These are phyloP conservation scores for Monosporascus sp. DNA, from an alignment of 2,329 filamentous ascomycete species.

Conservation along the genomic window DNA sequence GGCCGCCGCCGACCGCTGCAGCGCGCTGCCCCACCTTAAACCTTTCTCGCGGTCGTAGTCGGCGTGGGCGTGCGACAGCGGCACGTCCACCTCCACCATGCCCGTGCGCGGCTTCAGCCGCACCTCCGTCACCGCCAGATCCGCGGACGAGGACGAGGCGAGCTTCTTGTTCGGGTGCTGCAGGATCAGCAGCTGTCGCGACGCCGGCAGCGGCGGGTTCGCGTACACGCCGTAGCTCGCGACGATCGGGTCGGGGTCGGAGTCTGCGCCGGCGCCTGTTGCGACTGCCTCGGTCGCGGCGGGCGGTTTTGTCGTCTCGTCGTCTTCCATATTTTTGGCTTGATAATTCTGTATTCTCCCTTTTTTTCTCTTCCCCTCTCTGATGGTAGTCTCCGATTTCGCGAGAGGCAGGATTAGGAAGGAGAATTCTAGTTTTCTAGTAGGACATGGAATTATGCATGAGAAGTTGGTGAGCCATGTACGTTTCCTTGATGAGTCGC, in stretches of 20 bases:
- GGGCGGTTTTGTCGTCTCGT: no score
- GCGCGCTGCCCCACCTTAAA: slow-evolving; percentile 72
- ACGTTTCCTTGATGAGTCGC: neutral
- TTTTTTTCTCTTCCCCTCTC: no score
- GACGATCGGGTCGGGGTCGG: slow-evolving; percentile 62
- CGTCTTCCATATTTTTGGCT: neutral
- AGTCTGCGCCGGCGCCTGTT: neutral
- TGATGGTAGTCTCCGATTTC: no score
- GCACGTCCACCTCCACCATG: slow-evolving; percentile 89
- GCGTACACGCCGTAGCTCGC: slow-evolving; percentile 80
- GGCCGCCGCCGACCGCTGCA: slow-evolving; percentile 54
- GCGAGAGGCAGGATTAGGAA: no score
- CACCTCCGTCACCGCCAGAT: slow-evolving; percentile 64
- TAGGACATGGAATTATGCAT: neutral
- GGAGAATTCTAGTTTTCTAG: no score
- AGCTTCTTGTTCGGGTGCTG: slow-evolving; percentile 77
- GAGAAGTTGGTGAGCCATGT: neutral
- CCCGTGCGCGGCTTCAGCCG: slow-evolving; percentile 78
- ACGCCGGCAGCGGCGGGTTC: slow-evolving; percentile 61
- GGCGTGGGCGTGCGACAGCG: slow-evolving; percentile 58
- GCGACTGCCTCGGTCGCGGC: no score
- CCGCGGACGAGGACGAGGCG: slow-evolving; percentile 41
- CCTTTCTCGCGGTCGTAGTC: slow-evolving; percentile 85
- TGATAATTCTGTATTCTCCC: no score
- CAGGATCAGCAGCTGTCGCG: slow-evolving; percentile 69